Conservation (phyloP, 2,329 filamentous ascomycete genomes). For the Pyricularia sp. region DNA sequence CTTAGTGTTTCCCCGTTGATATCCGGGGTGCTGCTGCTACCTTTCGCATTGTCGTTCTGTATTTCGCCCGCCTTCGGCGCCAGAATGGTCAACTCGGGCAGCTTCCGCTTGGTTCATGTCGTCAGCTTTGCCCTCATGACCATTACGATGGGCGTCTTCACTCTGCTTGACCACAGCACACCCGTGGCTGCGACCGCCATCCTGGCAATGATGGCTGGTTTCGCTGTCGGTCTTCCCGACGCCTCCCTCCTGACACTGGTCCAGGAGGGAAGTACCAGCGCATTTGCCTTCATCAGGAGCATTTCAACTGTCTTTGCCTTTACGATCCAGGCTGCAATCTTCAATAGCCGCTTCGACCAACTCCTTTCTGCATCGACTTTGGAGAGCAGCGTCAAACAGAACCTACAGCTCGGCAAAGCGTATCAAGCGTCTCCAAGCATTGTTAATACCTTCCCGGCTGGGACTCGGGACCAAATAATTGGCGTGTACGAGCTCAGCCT, state of each 20-base stretch:
- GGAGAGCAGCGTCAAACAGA: background rate
- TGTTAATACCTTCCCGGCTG: background rate
- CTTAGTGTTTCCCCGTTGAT: slow-evolving; percentile 14
- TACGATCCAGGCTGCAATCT: slow-evolving; percentile 31
- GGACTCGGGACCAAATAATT: background rate
- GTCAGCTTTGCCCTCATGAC: slow-evolving; percentile 18
- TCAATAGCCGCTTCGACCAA: slow-evolving; percentile 14
- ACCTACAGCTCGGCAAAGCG: background rate
- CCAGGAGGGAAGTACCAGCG: no score
- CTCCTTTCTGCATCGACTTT: background rate
- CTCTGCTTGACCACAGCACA: slow-evolving; percentile 24
- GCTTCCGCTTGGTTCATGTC: slow-evolving; percentile 14
- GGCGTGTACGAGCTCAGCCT: background rate
- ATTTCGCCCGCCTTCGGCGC: slow-evolving; percentile 8
- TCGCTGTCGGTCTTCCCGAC: slow-evolving; percentile 32
- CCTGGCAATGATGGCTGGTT: slow-evolving; percentile 28
- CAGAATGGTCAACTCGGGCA: slow-evolving; percentile 15
- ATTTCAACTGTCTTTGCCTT: slow-evolving; percentile 39
- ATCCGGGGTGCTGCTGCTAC: slow-evolving; percentile 16
- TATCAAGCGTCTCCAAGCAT: background rate
- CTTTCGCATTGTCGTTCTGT: background rate
- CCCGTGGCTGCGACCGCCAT: slow-evolving; percentile 27
- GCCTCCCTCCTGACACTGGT: slow-evolving; percentile 31
- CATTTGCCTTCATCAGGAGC: slow-evolving; percentile 34
- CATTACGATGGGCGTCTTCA: slow-evolving; percentile 25